Evolutionary conservation across 371 early-diverging fungal species (phyloP), one percentile per base, ranked within the genome.

Genomic region (Rhizopus microsporus): DNA sequence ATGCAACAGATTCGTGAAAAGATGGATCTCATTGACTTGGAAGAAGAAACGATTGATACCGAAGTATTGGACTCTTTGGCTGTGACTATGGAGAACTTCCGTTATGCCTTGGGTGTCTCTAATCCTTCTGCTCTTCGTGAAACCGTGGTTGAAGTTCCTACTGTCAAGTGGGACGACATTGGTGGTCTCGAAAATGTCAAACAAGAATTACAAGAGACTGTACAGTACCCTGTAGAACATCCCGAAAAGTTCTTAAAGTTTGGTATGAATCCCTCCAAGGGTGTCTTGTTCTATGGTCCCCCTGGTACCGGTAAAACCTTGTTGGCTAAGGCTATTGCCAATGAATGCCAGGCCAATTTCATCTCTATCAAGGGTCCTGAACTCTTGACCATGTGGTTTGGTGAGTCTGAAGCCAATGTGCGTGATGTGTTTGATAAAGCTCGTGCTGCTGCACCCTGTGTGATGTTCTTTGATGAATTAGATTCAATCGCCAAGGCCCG

Each of bases 381-480:
- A 78, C 86, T 99, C 57, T 83, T 99, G 56, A 99, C 98, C 51
- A 99, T 99, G 99, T 99, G 98, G 97, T 99, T 99, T 65, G 99
- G 99, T 78, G 99, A 99, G 76, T 97, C 98, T 35, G 99, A 99
- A 78, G 96, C 98, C 60, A 99, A 99, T 69, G 99, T 99, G 33
- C 92, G 99, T 57, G 98, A 99, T 72, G 95, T 99, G 29, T 99
- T 99, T 83, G 99, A 99, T 81, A 97, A 99, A 84, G 99, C 99
- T 7, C 90, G 99, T 69, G 96, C 99, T 13, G 99, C 99, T 39
- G 94, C 99, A 4, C 99, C 99, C 12, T 99, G 99, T 81, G 99
- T 99, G 35, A 92, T 99, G 91, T 99, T 99, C 94, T 99, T 99
- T 88, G 99, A 99, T 74, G 99, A 99, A 84, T 84, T 99, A 75